A percentile compares a stretch with the other conserved stretches of the same genome.
Evolutionary conservation across 805 yeast genomes (phyloP).

Genomic region (Saccharomycopsis sp.): DNA sequence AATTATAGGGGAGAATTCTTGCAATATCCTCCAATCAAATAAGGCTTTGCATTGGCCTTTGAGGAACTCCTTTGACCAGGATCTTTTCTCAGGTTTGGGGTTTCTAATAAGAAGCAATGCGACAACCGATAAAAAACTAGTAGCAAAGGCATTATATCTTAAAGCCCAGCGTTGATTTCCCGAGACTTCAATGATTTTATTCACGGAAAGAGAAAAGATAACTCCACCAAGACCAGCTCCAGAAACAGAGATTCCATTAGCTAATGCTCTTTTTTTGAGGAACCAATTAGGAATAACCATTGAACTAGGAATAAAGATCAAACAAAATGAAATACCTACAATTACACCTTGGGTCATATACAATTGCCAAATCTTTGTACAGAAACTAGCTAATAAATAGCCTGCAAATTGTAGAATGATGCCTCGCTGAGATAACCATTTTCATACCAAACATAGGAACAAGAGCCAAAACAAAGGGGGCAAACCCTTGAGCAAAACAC

Average conservation of each 20-base stretch:
- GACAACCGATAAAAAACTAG: constrained; percentile 5
- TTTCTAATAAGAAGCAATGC: constrained; percentile 10
- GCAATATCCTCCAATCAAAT: constrained; percentile 30
- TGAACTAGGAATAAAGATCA: constrained; percentile 52
- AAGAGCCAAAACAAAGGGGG: constrained; percentile 49
- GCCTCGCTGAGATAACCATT: constrained; percentile 42
- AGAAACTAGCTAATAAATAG: constrained; percentile 52
- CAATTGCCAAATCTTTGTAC: constrained; percentile 57
- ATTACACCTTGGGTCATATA: constrained; percentile 63
- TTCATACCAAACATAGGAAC: constrained; percentile 46
- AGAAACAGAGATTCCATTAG: constrained; percentile 28
- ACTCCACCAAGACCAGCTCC: constrained; percentile 35
- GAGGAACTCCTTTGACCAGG: constrained; percentile 26
- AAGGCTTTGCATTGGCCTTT: constrained; percentile 27
- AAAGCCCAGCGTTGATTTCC: constrained; percentile 22
- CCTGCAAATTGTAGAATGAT: constrained; percentile 45
- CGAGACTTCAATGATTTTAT: constrained; percentile 24
- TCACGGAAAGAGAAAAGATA: constrained; percentile 27
- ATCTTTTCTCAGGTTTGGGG: constrained; percentile 30
- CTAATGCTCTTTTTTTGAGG: constrained; percentile 46
- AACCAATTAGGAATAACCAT: constrained; percentile 68
- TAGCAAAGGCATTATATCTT: constrained; percentile 12
- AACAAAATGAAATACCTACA: constrained; percentile 45
- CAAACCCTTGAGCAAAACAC: constrained; percentile 49
- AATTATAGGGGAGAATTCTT: constrained; percentile 30